Percentiles rank a stretch among this genome's conserved stretches.
Evolutionary conservation across 345 rosid species (phyloP).

Genomic region (Viola odorata): DNA sequence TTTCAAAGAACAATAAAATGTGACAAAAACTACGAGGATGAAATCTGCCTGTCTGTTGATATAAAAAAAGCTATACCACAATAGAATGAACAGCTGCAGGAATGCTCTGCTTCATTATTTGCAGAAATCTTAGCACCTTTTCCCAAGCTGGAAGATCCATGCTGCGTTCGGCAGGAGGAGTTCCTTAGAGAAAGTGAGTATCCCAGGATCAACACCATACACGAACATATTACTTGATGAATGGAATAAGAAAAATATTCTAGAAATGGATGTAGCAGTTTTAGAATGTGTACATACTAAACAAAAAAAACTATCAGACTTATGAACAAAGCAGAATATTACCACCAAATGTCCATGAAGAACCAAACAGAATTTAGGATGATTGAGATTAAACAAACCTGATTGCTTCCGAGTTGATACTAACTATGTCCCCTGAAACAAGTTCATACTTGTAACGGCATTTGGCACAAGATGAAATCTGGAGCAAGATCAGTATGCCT

Average conservation of each 20-base stretch:
- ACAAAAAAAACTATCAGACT: too few relatives aligned
- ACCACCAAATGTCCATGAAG: too few relatives aligned
- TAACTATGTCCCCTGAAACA: constrained; percentile 75
- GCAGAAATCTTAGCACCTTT: constrained; percentile 76
- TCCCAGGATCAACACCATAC: constrained; percentile 84
- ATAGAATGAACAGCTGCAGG: constrained; percentile 82
- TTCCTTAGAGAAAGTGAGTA: constrained; percentile 97
- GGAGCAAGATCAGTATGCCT: constrained; percentile 16
- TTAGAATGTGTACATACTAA: not conserved
- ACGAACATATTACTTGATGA: constrained; percentile 21
- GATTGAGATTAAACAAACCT: constrained; percentile 48
- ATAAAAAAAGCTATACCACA: constrained; percentile 53
- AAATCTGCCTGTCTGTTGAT: too few relatives aligned
- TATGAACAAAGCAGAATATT: not conserved
- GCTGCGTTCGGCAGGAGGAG: constrained; percentile 99
- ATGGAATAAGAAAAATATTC: not conserved
- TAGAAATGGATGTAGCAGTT: not conserved
- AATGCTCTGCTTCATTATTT: constrained; percentile 57
- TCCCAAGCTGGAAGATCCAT: constrained; percentile 91
- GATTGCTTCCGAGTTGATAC: constrained; percentile 78
- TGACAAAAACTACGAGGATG: too few relatives aligned
- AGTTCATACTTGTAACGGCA: constrained; percentile 93
- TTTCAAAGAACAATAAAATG: too few relatives aligned
- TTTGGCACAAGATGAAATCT: constrained; percentile 79
- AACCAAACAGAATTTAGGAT: too few relatives aligned